phyloP scores from a whole-genome alignment of 2,329 filamentous ascomycete species.

The Cladorrhinum sp. region DNA sequence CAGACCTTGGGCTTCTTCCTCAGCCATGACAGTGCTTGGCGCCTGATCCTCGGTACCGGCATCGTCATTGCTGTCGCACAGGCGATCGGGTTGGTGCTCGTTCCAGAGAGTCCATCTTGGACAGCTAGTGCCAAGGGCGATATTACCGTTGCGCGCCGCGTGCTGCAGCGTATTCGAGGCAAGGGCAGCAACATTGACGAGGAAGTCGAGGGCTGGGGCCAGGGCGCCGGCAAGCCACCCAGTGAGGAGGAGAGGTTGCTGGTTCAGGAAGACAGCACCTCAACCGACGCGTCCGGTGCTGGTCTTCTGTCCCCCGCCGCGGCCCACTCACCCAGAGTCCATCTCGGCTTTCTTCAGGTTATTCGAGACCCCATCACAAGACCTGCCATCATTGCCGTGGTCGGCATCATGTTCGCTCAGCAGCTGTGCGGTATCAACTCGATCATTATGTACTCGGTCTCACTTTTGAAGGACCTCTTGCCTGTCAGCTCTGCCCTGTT shows the following conservation, averaged over 20 bases:
- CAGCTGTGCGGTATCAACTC: constrained; percentile 94
- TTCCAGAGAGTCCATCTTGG: constrained; percentile 88
- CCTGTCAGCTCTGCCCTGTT: constrained; percentile 78
- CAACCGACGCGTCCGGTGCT: constrained; percentile 25
- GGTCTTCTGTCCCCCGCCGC: constrained; percentile 25
- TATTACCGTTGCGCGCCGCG: constrained; percentile 58
- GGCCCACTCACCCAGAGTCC: constrained; percentile 22
- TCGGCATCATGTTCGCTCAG: constrained; percentile 89
- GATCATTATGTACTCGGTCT: constrained; percentile 98
- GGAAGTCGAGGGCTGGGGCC: constrained; percentile 65
- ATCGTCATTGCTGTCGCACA: constrained; percentile 67
- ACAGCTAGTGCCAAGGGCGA: constrained; percentile 64
- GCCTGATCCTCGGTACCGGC: constrained; percentile 74
- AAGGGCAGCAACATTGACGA: constrained; percentile 64
- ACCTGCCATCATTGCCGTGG: constrained; percentile 74
- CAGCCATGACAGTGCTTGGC: constrained; percentile 76
- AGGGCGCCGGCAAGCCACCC: constrained; percentile 39
- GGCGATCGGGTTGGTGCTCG: constrained; percentile 65
- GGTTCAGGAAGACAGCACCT: constrained; percentile 32
- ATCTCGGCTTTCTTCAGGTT: constrained; percentile 63
- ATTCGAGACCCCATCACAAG: constrained; percentile 65
- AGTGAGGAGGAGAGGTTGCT: constrained; percentile 73
- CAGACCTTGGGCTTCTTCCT: constrained; percentile 86
- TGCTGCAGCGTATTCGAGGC: constrained; percentile 74
- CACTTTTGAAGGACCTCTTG: constrained; percentile 76